Conservation (phyloP, 352 stramenopile species). For the Globisporangium acanthophoron region DNA sequence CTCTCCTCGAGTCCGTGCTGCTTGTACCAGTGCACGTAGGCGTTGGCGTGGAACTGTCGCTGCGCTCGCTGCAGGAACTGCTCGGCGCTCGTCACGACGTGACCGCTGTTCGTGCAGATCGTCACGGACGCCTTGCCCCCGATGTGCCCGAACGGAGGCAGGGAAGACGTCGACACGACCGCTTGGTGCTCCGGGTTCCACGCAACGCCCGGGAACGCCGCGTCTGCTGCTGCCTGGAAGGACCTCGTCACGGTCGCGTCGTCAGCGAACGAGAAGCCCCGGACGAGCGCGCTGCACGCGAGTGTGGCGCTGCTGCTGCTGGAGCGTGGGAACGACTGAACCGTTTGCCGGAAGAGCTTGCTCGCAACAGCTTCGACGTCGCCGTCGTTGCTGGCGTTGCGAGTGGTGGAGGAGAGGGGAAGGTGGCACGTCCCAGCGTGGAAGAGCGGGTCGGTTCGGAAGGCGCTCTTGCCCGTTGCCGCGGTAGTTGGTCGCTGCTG, state of each 20-base stretch:
- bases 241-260: background rate
- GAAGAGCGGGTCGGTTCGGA: slow-evolving; percentile 2
- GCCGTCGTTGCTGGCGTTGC: background rate
- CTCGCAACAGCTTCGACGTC: background rate
- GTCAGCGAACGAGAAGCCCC: slow-evolving; percentile 4
- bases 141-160: slow-evolving; percentile 14
- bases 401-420: background rate
- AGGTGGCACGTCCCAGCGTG: slow-evolving; percentile 8
- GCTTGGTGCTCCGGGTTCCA: slow-evolving; percentile 8
- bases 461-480: background rate
- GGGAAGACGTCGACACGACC: slow-evolving; percentile 7
- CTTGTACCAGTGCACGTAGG: slow-evolving; percentile 43
- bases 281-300: slow-evolving; percentile 3
- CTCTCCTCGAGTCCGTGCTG: slow-evolving; percentile 34
- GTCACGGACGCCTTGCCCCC: slow-evolving; percentile 16
- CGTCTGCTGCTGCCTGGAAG: slow-evolving; percentile 2
- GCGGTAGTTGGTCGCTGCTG: background rate
- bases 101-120: slow-evolving; percentile 26
- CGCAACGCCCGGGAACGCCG: slow-evolving; percentile 8
- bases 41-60: slow-evolving; percentile 25
- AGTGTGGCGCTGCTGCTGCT: background rate
- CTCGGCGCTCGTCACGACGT: slow-evolving; percentile 18
- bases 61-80: slow-evolving; percentile 29
- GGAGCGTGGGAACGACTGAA: slow-evolving; percentile 12
- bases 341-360: slow-evolving; percentile 12